These are phyloP conservation scores for Cercospora sojina DNA, from an alignment of 2,329 filamentous ascomycete genomes.

Conservation along the genomic window DNA sequence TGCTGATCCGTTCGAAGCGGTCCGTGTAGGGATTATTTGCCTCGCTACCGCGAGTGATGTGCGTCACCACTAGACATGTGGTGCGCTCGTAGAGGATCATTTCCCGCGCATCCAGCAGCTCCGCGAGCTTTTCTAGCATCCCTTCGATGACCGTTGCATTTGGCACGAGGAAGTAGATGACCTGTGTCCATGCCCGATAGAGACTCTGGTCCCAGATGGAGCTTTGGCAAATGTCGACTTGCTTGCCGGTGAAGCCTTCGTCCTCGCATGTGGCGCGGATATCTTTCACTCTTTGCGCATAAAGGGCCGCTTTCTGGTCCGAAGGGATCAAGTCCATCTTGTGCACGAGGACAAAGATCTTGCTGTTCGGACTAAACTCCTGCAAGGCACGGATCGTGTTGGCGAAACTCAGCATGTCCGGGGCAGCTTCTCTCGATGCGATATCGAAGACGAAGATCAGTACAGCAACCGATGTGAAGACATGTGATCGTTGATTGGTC, in stretches of 20 bases:
- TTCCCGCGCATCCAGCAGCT: conserved; percentile 88
- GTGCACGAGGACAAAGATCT: conserved; percentile 93
- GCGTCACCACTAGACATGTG: conserved; percentile 94
- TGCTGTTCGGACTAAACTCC: conserved; percentile 77
- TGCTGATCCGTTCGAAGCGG: conserved; percentile 90
- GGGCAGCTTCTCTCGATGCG: conserved; percentile 89
- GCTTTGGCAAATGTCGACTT: conserved; percentile 83
- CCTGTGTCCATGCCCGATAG: conserved; percentile 97
- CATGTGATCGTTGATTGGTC: conserved; percentile 88
- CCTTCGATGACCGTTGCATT: conserved; percentile 85
- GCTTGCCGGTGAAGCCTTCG: conserved; percentile 57
- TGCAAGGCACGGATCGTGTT: conserved; percentile 84
- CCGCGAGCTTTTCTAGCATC: conserved; percentile 77
- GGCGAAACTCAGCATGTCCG: conserved; percentile 88
- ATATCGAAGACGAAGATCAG: conserved; percentile 99
- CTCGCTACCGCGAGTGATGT: conserved; percentile 75
- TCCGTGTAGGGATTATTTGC: conserved; percentile 80
- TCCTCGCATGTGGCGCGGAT: conserved; percentile 68
- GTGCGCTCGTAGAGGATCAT: conserved; percentile 92
- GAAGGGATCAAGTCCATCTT: conserved; percentile 96
- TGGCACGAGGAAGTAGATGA: conserved; percentile 96
- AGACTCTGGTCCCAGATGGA: conserved; percentile 98
- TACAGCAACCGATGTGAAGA: conserved; percentile 94
- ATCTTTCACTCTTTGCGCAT: conserved; percentile 75
- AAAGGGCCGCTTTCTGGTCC: conserved; percentile 74